These are phyloP conservation scores for Bromus sterilis DNA, from an alignment of 176 grass and related monocot genomes.

Conservation along the genomic window DNA sequence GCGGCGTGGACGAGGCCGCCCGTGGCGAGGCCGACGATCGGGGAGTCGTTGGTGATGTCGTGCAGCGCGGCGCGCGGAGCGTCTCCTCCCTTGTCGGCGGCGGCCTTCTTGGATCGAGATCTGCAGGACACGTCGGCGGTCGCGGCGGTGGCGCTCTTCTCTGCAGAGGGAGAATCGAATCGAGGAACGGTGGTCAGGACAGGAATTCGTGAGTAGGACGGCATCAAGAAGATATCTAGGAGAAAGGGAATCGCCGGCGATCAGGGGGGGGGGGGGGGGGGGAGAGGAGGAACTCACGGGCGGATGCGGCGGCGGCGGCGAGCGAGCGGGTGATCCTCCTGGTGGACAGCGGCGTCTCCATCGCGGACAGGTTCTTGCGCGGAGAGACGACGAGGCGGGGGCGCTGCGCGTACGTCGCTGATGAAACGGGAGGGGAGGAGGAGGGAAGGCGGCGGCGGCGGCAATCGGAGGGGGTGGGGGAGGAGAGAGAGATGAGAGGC, in stretches of 20 bases:
- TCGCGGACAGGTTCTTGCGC: neutral
- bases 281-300: neutral
- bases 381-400: neutral
- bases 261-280: no score
- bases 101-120: slow-evolving; percentile 16
- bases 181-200: neutral
- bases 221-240: neutral
- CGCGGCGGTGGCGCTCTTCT: neutral
- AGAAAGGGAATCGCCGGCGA: neutral
- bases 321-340: slow-evolving; percentile 47
- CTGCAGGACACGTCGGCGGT: neutral
- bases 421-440: neutral
- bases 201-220: neutral
- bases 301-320: slow-evolving; percentile 21
- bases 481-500: neutral
- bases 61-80: slow-evolving; percentile 41
- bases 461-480: neutral
- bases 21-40: slow-evolving; percentile 64
- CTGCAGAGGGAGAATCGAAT: neutral
- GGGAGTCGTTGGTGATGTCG: slow-evolving; percentile 95
- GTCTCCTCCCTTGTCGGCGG: neutral
- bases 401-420: neutral
- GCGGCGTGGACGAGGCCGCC: slow-evolving; percentile 16
- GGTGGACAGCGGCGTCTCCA: slow-evolving; percentile 62
- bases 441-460: neutral